These are phyloP conservation scores for Coemansia reversa DNA, from an alignment of 192 early-diverging fungal genomes.

Conservation along the genomic window DNA sequence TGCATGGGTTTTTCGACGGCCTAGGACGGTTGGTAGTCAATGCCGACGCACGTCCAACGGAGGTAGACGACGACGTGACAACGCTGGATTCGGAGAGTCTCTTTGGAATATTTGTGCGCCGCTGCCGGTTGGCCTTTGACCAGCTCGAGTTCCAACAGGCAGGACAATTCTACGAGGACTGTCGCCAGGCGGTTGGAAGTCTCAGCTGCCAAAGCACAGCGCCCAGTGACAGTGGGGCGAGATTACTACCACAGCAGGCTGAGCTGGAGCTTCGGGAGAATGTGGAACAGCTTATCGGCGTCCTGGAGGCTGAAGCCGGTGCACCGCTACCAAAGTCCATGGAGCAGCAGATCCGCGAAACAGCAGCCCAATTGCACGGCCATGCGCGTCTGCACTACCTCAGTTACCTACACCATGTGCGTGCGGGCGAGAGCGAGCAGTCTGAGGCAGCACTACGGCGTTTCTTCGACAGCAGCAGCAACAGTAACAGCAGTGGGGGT, in stretches of 20 bases:
- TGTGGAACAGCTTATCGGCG: slow-evolving; percentile 23
- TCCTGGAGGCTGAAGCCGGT: slow-evolving; percentile 22
- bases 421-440: slow-evolving; percentile 31
- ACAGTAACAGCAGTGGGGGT: not conserved
- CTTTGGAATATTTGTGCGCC: slow-evolving; percentile 44
- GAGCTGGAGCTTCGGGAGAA: slow-evolving; percentile 31
- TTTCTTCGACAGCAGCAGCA: slow-evolving; percentile 42
- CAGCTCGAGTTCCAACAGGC: slow-evolving; percentile 52
- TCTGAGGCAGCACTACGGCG: slow-evolving; percentile 24
- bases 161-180: slow-evolving; percentile 22
- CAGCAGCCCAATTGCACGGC: slow-evolving; percentile 9
- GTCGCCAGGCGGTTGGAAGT: slow-evolving; percentile 1
- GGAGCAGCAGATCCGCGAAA: slow-evolving; percentile 14
- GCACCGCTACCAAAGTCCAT: slow-evolving; percentile 10
- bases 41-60: slow-evolving; percentile 8
- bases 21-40: slow-evolving; percentile 18
- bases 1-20: slow-evolving; percentile 37
- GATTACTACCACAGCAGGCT: slow-evolving; percentile 1
- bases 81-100: slow-evolving; percentile 47
- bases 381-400: slow-evolving; percentile 37
- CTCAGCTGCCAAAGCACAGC: not conserved
- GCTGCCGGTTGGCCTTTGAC: slow-evolving; percentile 46
- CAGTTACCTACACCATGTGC: slow-evolving; percentile 24
- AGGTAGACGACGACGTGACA: slow-evolving; percentile 9
- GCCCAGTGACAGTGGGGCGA: not conserved